These are phyloP conservation scores for Trypanosoma platydactyli DNA, from an alignment of 208 protist species.

Conservation along the genomic window DNA sequence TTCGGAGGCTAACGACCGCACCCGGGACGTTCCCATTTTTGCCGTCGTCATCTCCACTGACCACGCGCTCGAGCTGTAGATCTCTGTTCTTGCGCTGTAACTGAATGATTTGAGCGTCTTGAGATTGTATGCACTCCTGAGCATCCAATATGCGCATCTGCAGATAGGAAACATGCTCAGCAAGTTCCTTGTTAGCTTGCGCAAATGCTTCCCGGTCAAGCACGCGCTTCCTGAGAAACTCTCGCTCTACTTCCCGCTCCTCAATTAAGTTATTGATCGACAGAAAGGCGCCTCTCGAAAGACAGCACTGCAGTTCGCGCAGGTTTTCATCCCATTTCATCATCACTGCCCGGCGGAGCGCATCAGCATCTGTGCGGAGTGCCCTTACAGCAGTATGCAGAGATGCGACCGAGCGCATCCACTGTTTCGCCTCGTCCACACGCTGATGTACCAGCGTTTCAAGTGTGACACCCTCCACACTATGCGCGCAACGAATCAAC, in stretches of 20 bases:
- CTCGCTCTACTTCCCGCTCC: slow-evolving; percentile 36
- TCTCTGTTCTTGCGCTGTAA: slow-evolving; percentile 44
- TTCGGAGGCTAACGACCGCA: background rate
- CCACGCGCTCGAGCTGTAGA: slow-evolving; percentile 29
- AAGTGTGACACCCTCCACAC: slow-evolving; percentile 31
- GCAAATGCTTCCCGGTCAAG: slow-evolving; percentile 39
- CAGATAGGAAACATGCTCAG: slow-evolving; percentile 19
- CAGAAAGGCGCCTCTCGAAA: slow-evolving; percentile 25
- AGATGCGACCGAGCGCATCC: slow-evolving; percentile 28
- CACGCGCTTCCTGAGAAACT: slow-evolving; percentile 42
- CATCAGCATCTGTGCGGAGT: slow-evolving; percentile 45
- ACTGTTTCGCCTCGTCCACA: slow-evolving; percentile 56
- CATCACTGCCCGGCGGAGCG: slow-evolving; percentile 63
- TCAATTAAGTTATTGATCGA: slow-evolving; percentile 15
- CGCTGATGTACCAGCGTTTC: slow-evolving; percentile 26
- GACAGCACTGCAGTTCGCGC: slow-evolving; percentile 56
- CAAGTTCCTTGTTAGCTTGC: slow-evolving; percentile 33
- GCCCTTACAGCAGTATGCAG: slow-evolving; percentile 50
- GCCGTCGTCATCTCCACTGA: background rate
- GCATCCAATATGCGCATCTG: slow-evolving; percentile 9
- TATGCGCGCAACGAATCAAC: slow-evolving; percentile 8
- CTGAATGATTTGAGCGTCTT: slow-evolving; percentile 27
- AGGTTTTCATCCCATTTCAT: slow-evolving; percentile 72
- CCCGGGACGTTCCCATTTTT: background rate
- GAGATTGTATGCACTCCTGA: slow-evolving; percentile 2